Evolutionary conservation across 768 basidiomycete genomes (phyloP).

Genomic region (Amanita polypyramis): DNA sequence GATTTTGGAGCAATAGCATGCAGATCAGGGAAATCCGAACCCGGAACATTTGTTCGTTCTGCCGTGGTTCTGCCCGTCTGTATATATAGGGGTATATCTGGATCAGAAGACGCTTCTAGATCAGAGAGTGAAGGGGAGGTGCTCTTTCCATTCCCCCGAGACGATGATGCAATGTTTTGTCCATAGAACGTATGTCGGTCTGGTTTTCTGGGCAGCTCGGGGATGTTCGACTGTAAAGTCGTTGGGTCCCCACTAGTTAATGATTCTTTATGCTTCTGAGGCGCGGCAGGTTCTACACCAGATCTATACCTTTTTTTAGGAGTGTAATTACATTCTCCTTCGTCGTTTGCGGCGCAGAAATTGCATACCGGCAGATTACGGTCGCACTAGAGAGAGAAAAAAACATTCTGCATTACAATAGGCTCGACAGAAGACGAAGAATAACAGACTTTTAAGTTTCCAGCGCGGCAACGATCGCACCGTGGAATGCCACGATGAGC

Average conservation of each 20-base stretch:
- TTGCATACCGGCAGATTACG: constrained; percentile 64
- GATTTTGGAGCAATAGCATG: constrained; percentile 16
- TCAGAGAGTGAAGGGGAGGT: constrained; percentile 16
- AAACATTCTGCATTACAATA: neutral
- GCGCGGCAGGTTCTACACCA: constrained; percentile 17
- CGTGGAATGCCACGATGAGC: constrained; percentile 68
- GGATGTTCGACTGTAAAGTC: neutral
- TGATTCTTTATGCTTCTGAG: constrained; percentile 11
- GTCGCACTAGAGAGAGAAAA: constrained; percentile 41
- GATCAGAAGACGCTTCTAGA: constrained; percentile 14
- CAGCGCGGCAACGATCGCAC: constrained; percentile 58
- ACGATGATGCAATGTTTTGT: constrained; percentile 31
- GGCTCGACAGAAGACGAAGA: constrained; percentile 1
- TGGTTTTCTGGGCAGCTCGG: constrained; percentile 3
- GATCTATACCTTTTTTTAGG: constrained; percentile 59
- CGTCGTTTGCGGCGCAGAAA: constrained; percentile 46
- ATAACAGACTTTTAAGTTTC: constrained; percentile 51
- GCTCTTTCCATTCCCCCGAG: constrained; percentile 13
- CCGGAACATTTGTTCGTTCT: constrained; percentile 12
- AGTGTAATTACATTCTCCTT: constrained; percentile 56
- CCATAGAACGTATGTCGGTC: constrained; percentile 32
- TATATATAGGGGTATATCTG: constrained; percentile 11
- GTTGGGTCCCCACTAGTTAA: constrained; percentile 3
- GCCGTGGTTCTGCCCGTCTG: constrained; percentile 24
- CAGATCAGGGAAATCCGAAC: constrained; percentile 14